Conservation (phyloP, 106 monocot genomes). For the Amphibolis antarctica region DNA sequence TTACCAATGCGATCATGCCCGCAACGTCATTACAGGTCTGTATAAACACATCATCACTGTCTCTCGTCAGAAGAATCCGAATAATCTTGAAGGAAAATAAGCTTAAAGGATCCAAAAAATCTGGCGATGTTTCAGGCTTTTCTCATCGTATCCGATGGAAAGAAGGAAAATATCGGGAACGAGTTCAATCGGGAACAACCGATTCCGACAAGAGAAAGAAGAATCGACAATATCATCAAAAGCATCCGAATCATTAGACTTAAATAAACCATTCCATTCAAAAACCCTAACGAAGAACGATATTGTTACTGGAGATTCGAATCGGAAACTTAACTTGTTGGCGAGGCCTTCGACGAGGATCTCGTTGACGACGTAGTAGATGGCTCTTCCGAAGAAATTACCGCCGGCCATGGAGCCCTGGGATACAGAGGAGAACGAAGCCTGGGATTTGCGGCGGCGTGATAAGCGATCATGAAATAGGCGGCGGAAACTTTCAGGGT, state of each 20-base stretch:
- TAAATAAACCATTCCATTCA: not conserved
- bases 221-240: no score
- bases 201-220: constrained; percentile 41
- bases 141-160: not conserved
- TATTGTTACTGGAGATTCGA: not conserved
- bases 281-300: not conserved
- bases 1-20: constrained; percentile 3
- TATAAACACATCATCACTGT: constrained; percentile 6
- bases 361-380: constrained; percentile 44
- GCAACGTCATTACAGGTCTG: constrained; percentile 6
- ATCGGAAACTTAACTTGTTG: constrained; percentile 13
- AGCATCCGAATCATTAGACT: no score
- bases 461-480: no score
- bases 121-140: no score
- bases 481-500: no score
- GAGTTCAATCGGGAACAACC: constrained; percentile 38
- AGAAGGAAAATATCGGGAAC: constrained; percentile 33
- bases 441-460: not conserved
- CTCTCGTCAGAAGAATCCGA: not conserved
- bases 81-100: no score
- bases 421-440: not conserved
- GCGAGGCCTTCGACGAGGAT: constrained; percentile 42
- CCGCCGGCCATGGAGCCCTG: constrained; percentile 19
- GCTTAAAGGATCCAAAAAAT: no score
- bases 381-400: constrained; percentile 30